These are phyloP conservation scores for Jamesozyma rosinii DNA, from an alignment of 805 yeast genomes.

Conservation along the genomic window DNA sequence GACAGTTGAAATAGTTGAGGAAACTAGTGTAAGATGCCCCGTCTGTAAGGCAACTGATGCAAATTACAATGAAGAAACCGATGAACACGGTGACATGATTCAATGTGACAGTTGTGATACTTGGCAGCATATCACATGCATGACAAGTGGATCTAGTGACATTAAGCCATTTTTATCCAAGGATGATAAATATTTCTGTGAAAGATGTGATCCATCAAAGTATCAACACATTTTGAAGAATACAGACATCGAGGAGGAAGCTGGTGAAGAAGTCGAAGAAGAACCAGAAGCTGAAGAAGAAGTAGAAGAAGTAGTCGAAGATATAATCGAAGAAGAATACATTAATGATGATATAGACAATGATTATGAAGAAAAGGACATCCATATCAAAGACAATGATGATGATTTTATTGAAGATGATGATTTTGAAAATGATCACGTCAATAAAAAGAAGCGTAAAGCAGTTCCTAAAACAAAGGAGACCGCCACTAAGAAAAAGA, in stretches of 20 bases:
- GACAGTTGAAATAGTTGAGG: slow-evolving; percentile 6
- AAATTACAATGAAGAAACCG: slow-evolving; percentile 50
- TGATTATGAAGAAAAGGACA: slow-evolving; percentile 11
- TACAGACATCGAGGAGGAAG: background rate
- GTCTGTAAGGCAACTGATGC: slow-evolving; percentile 53
- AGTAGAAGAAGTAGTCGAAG: background rate
- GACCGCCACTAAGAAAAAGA: background rate
- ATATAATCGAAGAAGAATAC: slow-evolving; percentile 1
- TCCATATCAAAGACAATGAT: background rate
- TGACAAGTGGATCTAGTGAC: slow-evolving; percentile 34
- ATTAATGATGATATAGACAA: slow-evolving; percentile 10
- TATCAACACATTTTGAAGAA: slow-evolving; percentile 19
- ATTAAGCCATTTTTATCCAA: slow-evolving; percentile 21
- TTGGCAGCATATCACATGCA: slow-evolving; percentile 65
- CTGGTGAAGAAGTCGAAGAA: background rate
- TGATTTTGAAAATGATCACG: background rate
- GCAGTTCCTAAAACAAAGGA: background rate
- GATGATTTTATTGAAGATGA: background rate
- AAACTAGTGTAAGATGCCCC: slow-evolving; percentile 45
- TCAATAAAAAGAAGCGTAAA: background rate
- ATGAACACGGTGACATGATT: slow-evolving; percentile 46
- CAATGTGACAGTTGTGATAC: slow-evolving; percentile 58
- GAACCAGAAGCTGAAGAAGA: background rate
- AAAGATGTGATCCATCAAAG: slow-evolving; percentile 40
- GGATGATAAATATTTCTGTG: slow-evolving; percentile 46